Base-by-base conservation (phyloP, 2,329 filamentous ascomycete species). In the Cladophialophora chaetospira region DNA sequence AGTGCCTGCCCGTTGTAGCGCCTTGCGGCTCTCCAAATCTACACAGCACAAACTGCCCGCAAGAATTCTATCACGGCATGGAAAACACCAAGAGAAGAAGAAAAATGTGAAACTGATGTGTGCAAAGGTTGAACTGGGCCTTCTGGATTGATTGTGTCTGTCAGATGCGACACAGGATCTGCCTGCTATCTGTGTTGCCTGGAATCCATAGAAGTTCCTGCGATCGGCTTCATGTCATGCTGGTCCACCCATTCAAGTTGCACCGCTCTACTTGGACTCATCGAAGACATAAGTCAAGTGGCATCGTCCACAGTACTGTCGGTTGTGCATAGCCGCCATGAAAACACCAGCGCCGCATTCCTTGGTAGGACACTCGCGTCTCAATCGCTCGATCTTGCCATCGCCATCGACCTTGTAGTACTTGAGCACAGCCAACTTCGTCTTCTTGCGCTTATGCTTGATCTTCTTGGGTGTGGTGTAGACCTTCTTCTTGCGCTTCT, bases 391-490 rank as follows among this genome's bases (percentile, higher is more conserved):
- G 73, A 99, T 97, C 88, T 97, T 97, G 81, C 95, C 94, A 74
- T 99, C 94, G 72, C 89, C 91, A 80, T 97, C 94, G 72, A 99
- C 94, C 90, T 99, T 99, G 90, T 99, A 99, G 90, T 99, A 99
- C 88, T 99, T 99, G 80, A 99, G 92, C 71, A 99, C 93, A 74
- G 94, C 94, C 79, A 99, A 84, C 89, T 99, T 99, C 87, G 89
- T 96, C 93, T 99, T 99, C 91, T 97, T 99, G 85, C 91, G 89
- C 92, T 99, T 99, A 88, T 99, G 94, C 94, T 99, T 99, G 89
- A 99, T 99, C 91, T 99, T 99, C 92, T 99, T 99, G 79, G 94
- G 94, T 74, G 94, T 99, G 78, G 91, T 97, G 89, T 99, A 99
- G 71, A 99, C 94, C 92, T 99, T 99, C 91, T 96, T 96, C 91